These are phyloP conservation scores for Gossypium gossypioides DNA, from an alignment of 441 rosid species.

Conservation along the genomic window DNA sequence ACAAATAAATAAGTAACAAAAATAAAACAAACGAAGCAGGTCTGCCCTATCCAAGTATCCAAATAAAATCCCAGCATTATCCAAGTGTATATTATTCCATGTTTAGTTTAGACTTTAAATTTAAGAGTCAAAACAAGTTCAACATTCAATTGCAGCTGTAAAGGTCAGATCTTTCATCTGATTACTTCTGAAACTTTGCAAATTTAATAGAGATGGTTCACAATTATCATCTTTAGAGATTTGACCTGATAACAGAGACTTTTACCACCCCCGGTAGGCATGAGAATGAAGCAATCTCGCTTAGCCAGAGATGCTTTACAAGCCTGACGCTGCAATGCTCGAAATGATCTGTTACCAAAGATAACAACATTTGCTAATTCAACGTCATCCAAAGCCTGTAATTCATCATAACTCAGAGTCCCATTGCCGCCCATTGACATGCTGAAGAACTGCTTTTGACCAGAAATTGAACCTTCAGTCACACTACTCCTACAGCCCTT, in stretches of 20 bases:
- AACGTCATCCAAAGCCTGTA: conserved; percentile 66
- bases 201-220: neutral
- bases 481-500: conserved; percentile 39
- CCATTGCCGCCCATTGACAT: conserved; percentile 21
- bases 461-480: conserved; percentile 31
- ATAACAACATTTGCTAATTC: conserved; percentile 82
- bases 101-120: neutral
- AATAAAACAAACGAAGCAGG: neutral
- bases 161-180: neutral
- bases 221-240: conserved; percentile 14
- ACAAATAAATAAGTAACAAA: neutral
- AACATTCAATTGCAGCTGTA: neutral
- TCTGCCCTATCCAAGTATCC: neutral
- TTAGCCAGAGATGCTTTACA: conserved; percentile 62
- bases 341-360: conserved; percentile 63
- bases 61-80: neutral
- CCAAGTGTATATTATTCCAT: neutral
- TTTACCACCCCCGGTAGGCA: conserved; percentile 97
- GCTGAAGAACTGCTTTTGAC: conserved; percentile 19
- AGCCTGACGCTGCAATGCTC: conserved; percentile 82
- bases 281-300: conserved; percentile 71
- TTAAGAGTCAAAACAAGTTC: neutral
- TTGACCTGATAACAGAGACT: conserved; percentile 90
- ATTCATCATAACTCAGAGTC: conserved; percentile 55
- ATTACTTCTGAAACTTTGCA: neutral